Evolutionary conservation across 352 stramenopile species (phyloP).

Genomic region (Globisporangium mamillatum): DNA sequence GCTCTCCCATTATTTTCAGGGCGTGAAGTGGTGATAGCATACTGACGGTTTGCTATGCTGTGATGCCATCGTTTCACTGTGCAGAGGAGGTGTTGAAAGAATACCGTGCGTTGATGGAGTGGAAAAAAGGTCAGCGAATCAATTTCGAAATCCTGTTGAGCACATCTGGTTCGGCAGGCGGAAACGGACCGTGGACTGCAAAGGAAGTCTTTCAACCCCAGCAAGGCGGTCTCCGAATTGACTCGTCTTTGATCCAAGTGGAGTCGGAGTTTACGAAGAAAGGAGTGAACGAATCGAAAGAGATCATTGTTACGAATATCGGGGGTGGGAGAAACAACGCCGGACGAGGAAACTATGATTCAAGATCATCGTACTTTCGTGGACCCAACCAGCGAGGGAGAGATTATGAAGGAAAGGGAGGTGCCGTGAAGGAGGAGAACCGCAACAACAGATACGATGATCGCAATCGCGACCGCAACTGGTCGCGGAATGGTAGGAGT

Average conservation of each 20-base stretch:
- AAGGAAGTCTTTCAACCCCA: slow-evolving; percentile 56
- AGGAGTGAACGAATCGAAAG: slow-evolving; percentile 58
- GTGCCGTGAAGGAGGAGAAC: slow-evolving; percentile 18
- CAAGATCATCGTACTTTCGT: slow-evolving; percentile 11
- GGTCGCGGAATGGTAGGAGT: slow-evolving; percentile 14
- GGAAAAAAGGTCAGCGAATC: slow-evolving; percentile 61
- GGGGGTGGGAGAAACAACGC: slow-evolving; percentile 15
- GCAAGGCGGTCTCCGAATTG: slow-evolving; percentile 59
- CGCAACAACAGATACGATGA: slow-evolving; percentile 23
- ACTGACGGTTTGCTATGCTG: not conserved
- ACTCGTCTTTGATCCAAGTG: slow-evolving; percentile 50
- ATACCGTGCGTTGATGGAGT: slow-evolving; percentile 54
- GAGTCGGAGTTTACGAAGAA: slow-evolving; percentile 70
- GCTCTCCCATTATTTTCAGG: not conserved
- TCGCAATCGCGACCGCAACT: slow-evolving; percentile 18
- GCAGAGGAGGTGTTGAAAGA: slow-evolving; percentile 63
- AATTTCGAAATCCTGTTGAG: slow-evolving; percentile 58
- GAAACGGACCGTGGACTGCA: slow-evolving; percentile 28
- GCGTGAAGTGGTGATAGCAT: not conserved
- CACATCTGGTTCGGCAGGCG: slow-evolving; percentile 25
- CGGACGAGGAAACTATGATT: slow-evolving; percentile 8
- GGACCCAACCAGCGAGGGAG: slow-evolving; percentile 13
- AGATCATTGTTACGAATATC: slow-evolving; percentile 34
- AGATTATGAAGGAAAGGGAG: slow-evolving; percentile 12
- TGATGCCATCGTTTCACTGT: not conserved